Evolutionary conservation across 2,329 filamentous ascomycete genomes (phyloP), one percentile per base, ranked within the genome.

Genomic region (Ophiobolus disseminans): DNA sequence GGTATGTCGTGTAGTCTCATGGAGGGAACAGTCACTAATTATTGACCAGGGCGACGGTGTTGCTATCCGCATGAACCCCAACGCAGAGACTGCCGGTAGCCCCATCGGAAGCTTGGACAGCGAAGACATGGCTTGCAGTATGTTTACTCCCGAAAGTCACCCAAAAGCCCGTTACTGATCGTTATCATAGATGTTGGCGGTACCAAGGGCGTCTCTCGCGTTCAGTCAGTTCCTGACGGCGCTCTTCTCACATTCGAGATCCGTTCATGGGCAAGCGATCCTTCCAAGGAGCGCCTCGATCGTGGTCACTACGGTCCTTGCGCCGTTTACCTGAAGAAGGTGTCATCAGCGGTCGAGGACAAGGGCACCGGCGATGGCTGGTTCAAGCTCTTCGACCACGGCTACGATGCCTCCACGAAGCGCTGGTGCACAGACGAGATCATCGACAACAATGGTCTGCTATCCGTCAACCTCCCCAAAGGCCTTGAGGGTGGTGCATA

Each of bases 381-480:
- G 89, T 89, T 91, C 80, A 91, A 91, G 79, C 82, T 91, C 66
- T 90, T 81, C 78, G 82, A 89, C 48, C 80, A 86, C 41, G 86
- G 86, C 36, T 89, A 88, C 72, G 79, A 88, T 60, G 67, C 74
- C 4, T 58, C 67, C 4, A 76, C 76, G 1, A 69, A 76, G 21
- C 76, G 83, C 66, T 91, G 88, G 87, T 90, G 88, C 72, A 87
- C 85, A 3, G 83, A 89, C 64, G 84, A 83, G 51, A 77, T 91
- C 49, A 87, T 87, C 49, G 78, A 74, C 44, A 84, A 85, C 71
- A 78, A 85, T 17, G 87, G 87, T 11, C 77, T 84, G 14, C 74
- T 91, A 10, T 84, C 82, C 4, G 79, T 89, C 48, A 74, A 78
- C 16, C 76, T 91, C 3, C 87, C 88, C 6, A 62, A 74, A 1